Conservation (phyloP, 306 rosid genomes). For the Begonia fuchsioides region DNA sequence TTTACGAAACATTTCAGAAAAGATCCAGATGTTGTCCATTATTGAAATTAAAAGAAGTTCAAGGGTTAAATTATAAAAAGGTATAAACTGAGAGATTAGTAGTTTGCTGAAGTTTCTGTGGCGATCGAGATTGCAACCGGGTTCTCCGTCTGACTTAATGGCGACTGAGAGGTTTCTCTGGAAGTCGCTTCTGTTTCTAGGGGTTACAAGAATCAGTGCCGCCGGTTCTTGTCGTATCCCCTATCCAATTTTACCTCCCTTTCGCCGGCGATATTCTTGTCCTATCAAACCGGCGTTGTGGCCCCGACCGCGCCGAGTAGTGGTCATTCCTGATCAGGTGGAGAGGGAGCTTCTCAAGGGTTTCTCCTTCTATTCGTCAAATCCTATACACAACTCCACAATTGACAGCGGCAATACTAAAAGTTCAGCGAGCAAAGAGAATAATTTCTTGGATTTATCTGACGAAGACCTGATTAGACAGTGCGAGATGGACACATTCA, state of each 20-base stretch:
- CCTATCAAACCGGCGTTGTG: constrained; percentile 4
- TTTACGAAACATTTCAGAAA: no score
- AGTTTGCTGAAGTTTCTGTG: no score
- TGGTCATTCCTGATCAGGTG: neutral
- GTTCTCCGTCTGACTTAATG: neutral
- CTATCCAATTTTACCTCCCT: neutral
- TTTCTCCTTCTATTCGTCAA: constrained; percentile 8
- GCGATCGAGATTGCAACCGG: no score
- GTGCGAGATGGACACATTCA: constrained; percentile 71
- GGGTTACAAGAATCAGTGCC: constrained; percentile 3
- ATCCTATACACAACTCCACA: constrained; percentile 9
- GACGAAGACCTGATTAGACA: constrained; percentile 69
- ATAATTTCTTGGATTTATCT: constrained; percentile 36
- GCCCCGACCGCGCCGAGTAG: constrained; percentile 9
- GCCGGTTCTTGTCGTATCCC: constrained; percentile 1
- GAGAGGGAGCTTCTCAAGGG: neutral
- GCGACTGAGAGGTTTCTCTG: constrained; percentile 1
- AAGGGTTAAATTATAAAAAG: no score
- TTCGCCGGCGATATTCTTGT: neutral
- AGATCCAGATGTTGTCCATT: no score
- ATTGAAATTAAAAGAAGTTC: no score
- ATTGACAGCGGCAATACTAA: neutral
- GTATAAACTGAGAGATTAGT: no score
- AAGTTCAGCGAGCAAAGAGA: constrained; percentile 6
- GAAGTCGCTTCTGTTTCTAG: constrained; percentile 7